Evolutionary conservation across 2,329 filamentous ascomycete species (phyloP), one percentile per base, ranked within the genome.

Genomic region (Rutstroemia sp.): DNA sequence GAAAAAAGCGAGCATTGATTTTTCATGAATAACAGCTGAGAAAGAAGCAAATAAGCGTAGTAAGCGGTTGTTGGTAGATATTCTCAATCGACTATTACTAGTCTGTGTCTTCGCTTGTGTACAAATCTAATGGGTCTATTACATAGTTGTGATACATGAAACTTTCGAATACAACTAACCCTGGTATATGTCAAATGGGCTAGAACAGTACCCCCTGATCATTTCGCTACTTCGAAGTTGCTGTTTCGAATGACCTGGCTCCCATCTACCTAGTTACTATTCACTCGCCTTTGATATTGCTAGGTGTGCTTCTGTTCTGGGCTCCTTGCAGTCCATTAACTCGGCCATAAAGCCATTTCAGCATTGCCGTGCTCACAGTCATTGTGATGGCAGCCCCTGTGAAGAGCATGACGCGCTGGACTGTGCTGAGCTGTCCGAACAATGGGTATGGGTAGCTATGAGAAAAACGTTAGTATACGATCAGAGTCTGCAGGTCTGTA

Each of bases 371-470:
- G 62, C 84, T 90, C 3, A 76, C 69, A 2, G 87, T 85, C 82
- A 95, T 92, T 16, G 88, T 71, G 1, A 79, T 66, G 0, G 88
- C 90, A 44, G 88, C 87, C 18, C 81, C 73, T 0, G 77, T 77
- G 63, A 95, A 95, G 9, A 95, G 74, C 0, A 80, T 72, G 8
- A 84, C 74, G 19, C 92, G 80, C 66, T 90, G 85, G 49, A 74
- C 68, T 0, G 83, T 87, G 50, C 76, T 78, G 44, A 95, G 73
- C 46, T 88, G 69, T 8, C 77, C 84, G 61, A 96, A 92, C 25
- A 96, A 79, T 1, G 92, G 91, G 70, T 96, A 96, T 0, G 91
- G 90, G 64, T 95, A 95, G 76, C 85, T 87, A 63, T 2, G 34
- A 25, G 19, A 16, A 8, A 2, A 49, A 1, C 10, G 10, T 66